Percentiles rank a stretch among this genome's conserved stretches.
These are phyloP conservation scores for Dalbergia oliveri DNA, from an alignment of 306 rosid genomes.

Conservation along the genomic window DNA sequence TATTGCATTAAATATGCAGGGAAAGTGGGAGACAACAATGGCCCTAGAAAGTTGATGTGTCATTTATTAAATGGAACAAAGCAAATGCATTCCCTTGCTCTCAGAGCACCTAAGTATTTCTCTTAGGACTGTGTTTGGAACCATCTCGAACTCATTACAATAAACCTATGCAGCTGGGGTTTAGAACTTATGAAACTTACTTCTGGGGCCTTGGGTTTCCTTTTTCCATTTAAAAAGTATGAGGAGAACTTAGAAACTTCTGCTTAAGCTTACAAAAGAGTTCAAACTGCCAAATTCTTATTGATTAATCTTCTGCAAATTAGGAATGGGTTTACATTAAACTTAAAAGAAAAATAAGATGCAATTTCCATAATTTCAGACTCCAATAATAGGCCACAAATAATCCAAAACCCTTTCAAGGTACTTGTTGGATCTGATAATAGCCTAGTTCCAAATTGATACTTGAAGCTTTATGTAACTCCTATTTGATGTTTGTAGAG, in stretches of 20 bases:
- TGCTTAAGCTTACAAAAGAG: neutral
- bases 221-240: neutral
- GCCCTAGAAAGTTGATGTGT: too few relatives aligned
- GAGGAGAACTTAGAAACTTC: neutral
- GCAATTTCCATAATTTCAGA: neutral
- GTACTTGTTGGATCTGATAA: neutral
- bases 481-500: constrained; percentile 12
- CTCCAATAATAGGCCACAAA: neutral
- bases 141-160: neutral
- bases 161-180: neutral
- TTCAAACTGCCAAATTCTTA: neutral
- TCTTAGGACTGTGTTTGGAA: neutral
- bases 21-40: too few relatives aligned
- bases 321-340: constrained; percentile 3
- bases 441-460: too few relatives aligned
- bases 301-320: constrained; percentile 15
- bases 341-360: constrained; percentile 8
- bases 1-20: too few relatives aligned
- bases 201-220: constrained; percentile 3
- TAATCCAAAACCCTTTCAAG: neutral
- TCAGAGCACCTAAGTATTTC: too few relatives aligned
- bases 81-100: too few relatives aligned
- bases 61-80: too few relatives aligned
- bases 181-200: constrained; percentile 15
- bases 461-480: constrained; percentile 9